These are phyloP conservation scores for Beauveria pseudobassiana DNA, from an alignment of 2,329 filamentous ascomycete genomes.

Conservation along the genomic window DNA sequence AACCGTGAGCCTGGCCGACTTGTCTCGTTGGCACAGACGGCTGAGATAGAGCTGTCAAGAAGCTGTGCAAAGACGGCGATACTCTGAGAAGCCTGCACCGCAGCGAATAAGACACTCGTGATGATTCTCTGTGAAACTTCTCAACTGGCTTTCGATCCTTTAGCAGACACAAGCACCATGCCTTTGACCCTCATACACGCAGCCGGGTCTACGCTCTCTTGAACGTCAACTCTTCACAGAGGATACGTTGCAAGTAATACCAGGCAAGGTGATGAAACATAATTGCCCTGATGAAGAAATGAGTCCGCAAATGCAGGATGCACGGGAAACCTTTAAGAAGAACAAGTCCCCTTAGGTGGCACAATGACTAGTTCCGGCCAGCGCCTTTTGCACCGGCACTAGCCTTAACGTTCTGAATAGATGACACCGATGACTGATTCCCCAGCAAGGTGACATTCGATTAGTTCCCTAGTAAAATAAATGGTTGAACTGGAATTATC, in stretches of 20 bases:
- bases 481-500: neutral
- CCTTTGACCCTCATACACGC: no score
- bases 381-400: slow-evolving; percentile 3
- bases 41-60: no score
- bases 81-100: neutral
- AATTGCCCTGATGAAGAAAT: neutral
- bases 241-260: neutral
- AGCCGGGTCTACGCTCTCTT: no score
- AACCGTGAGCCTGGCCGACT: no score
- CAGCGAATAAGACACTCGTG: no score
- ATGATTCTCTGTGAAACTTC: no score
- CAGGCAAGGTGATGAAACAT: neutral
- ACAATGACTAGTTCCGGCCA: neutral
- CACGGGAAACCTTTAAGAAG: neutral
- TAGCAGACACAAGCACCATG: no score
- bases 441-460: neutral
- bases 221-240: neutral
- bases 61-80: no score
- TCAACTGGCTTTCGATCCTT: no score
- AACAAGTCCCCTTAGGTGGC: neutral
- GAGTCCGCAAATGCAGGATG: neutral
- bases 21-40: no score
- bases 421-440: neutral
- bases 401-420: neutral
- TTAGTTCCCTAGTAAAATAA: neutral